Evolutionary conservation across 371 early-diverging fungal species (phyloP), one percentile per base, ranked within the genome.

Genomic region (Mucor saturninus): DNA sequence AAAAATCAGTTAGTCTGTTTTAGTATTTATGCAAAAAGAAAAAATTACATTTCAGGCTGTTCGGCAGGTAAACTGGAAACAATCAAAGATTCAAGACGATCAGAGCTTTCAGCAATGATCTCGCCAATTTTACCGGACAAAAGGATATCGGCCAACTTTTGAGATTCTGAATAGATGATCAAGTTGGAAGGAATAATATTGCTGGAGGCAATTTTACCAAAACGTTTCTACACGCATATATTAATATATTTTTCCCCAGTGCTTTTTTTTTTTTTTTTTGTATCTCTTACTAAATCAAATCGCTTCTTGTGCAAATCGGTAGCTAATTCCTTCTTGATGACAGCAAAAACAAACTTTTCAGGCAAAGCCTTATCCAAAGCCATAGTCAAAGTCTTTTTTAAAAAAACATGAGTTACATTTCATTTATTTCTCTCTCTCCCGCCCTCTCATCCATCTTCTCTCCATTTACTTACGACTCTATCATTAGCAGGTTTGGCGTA

Each of bases 331-430:
- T 80, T 79, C 28, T 76, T 83, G 29, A 91, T 69, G 10, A 90
- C 81, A 7, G 87, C 91, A 81, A 92, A 88, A 31, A 90, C 87
- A 74, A 87, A 83, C 4, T 78, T 77, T 13, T 79, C 77, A 11
- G 73, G 62, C 35, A 77, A 77, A 8, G 66, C 73, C 31, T 81
- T 81, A 48, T 80, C 76, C 68, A 89, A 59, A 35, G 71, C 71
- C 54, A 76, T 49, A 14, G 61, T 60, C 39, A 73, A 67, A 28
- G 30, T 48, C 67, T 71, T 21, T 21, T 54, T 4, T 35, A 26
- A 4, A 29, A 43, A 30, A 11, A 5, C 28, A 2, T n/a, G 30
- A 40, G 14, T 40, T 11, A 42, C 9, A 10, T 2, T 3, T 8
- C 26, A 5, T 28, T 48, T 28, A 21, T n/a, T 26, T 6, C 26